Conservation (phyloP, 2,329 filamentous ascomycete species). For the Chaetomium sp. region DNA sequence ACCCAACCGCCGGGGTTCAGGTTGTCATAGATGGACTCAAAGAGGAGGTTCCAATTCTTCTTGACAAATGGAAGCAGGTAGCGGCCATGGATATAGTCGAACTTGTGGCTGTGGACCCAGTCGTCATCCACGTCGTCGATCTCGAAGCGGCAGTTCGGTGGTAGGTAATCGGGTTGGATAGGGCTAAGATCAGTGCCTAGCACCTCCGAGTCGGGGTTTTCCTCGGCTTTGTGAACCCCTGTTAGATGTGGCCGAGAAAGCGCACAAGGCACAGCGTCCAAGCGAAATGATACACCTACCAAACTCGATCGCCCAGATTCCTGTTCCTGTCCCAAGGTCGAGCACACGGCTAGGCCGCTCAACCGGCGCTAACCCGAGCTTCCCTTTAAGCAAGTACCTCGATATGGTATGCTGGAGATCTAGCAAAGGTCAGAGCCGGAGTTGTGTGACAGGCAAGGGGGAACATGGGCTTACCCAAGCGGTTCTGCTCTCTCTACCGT, state of each 20-base stretch:
- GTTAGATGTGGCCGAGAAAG: not conserved
- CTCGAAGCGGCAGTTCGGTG: slow-evolving; percentile 30
- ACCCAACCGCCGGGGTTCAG: slow-evolving; percentile 30
- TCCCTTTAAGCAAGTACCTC: slow-evolving; percentile 24
- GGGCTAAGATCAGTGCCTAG: slow-evolving; percentile 30
- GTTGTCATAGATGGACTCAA: slow-evolving; percentile 25
- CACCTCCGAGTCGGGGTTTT: slow-evolving; percentile 26
- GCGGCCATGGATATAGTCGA: slow-evolving; percentile 28
- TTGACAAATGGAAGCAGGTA: slow-evolving; percentile 24
- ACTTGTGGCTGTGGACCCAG: slow-evolving; percentile 26
- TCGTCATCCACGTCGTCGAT: slow-evolving; percentile 30
- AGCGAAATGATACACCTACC: slow-evolving; percentile 12
- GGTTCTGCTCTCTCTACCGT: slow-evolving; percentile 24
- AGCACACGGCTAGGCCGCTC: slow-evolving; percentile 21
- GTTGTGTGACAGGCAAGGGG: not conserved
- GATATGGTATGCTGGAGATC: slow-evolving; percentile 29
- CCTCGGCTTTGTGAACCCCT: slow-evolving; percentile 14
- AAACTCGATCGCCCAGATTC: slow-evolving; percentile 31
- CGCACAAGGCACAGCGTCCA: not conserved
- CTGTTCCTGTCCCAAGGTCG: slow-evolving; percentile 29
- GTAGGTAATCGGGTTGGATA: slow-evolving; percentile 29
- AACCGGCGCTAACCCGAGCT: slow-evolving; percentile 24
- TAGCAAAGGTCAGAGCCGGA: slow-evolving; percentile 1
- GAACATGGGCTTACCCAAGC: slow-evolving; percentile 18
- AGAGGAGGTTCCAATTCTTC: slow-evolving; percentile 5